phyloP scores from a whole-genome alignment of 495 filamentous ascomycete genomes.

The Cercophora samala region DNA sequence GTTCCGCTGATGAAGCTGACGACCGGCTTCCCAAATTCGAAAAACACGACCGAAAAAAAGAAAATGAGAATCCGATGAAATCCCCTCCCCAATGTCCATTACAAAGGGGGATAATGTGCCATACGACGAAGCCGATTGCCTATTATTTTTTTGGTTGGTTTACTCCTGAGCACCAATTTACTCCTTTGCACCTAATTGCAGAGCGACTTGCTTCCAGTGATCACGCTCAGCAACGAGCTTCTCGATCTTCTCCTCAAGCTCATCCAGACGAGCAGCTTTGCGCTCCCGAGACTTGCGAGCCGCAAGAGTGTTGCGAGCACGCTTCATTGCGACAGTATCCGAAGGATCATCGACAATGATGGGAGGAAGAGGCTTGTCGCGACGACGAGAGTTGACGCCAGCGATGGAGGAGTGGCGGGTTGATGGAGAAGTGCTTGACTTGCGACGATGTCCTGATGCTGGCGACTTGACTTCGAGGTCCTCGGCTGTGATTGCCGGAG shows the following conservation, averaged over 20 bases:
- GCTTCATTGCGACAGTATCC: slow-evolving; percentile 76
- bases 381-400: slow-evolving; percentile 66
- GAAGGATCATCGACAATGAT: slow-evolving; percentile 71
- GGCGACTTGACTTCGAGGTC: slow-evolving; percentile 39
- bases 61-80: slow-evolving; percentile 9
- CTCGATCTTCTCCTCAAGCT: slow-evolving; percentile 54
- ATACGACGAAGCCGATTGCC: slow-evolving; percentile 32
- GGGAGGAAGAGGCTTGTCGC: slow-evolving; percentile 75
- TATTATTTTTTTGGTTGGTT: slow-evolving; percentile 12
- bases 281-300: slow-evolving; percentile 90
- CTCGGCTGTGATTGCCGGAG: slow-evolving; percentile 41
- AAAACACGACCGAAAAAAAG: slow-evolving; percentile 14
- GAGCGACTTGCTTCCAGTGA: slow-evolving; percentile 58
- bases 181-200: slow-evolving; percentile 39
- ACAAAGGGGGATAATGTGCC: slow-evolving; percentile 34
- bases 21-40: slow-evolving; percentile 1
- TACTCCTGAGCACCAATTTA: slow-evolving; percentile 18
- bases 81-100: slow-evolving; percentile 31
- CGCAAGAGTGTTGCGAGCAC: slow-evolving; percentile 90
- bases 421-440: slow-evolving; percentile 47
- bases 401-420: slow-evolving; percentile 63
- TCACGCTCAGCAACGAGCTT: slow-evolving; percentile 51
- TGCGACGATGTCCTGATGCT: slow-evolving; percentile 32
- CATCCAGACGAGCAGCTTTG: slow-evolving; percentile 66
- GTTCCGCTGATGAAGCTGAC: slow-evolving; percentile 3